A percentile compares a stretch with the other conserved stretches of the same genome.
phyloP scores from a whole-genome alignment of 192 early-diverging fungal genomes.

The Umbelopsis sp. region DNA sequence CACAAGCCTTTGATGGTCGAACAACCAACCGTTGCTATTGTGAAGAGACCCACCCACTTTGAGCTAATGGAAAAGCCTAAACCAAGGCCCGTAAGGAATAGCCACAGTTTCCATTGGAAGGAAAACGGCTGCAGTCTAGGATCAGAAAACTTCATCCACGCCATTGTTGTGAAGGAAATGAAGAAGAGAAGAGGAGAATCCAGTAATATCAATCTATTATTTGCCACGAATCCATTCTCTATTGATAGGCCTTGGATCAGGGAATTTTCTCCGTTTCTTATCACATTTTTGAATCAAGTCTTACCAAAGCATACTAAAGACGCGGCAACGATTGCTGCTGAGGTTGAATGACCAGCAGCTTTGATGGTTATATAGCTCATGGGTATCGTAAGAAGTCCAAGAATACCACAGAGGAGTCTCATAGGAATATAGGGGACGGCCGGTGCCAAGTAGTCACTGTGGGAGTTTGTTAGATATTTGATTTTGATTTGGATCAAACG shows the following conservation, averaged over 20 bases:
- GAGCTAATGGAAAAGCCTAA: constrained; percentile 74
- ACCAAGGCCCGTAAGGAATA: constrained; percentile 79
- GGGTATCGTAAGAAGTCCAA: constrained; percentile 79
- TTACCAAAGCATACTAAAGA: constrained; percentile 78
- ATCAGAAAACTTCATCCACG: constrained; percentile 86
- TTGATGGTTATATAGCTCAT: constrained; percentile 81
- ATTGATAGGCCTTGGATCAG: background rate
- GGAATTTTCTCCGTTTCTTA: background rate
- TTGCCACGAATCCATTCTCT: constrained; percentile 89
- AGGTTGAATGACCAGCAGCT: constrained; percentile 73
- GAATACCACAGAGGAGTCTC: constrained; percentile 72
- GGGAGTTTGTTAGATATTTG: background rate
- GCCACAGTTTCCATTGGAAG: constrained; percentile 81
- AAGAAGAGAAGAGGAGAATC: constrained; percentile 92
- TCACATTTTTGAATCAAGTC: constrained; percentile 2
- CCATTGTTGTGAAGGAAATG: constrained; percentile 71
- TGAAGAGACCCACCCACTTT: constrained; percentile 96
- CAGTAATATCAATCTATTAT: constrained; percentile 87
- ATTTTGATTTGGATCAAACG: background rate
- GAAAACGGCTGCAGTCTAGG: constrained; percentile 60
- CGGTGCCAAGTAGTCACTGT: constrained; percentile 76
- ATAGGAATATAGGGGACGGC: constrained; percentile 88
- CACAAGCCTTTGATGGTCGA: constrained; percentile 86
- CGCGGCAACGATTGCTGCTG: constrained; percentile 74
- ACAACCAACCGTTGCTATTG: constrained; percentile 81